Evolutionary conservation across 345 rosid species (phyloP).

Genomic region (Eucalyptus regnans): DNA sequence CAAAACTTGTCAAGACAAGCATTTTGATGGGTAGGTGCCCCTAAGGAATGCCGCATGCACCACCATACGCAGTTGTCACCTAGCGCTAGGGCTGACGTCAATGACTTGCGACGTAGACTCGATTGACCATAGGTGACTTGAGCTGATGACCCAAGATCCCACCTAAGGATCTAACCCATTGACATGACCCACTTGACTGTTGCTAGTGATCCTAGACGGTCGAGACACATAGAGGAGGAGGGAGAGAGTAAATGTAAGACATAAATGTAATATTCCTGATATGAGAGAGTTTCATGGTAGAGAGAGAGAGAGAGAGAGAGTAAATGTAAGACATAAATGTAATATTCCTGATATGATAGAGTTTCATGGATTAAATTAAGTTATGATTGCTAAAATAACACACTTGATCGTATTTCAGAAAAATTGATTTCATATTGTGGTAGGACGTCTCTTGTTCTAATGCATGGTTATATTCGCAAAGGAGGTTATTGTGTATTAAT

Average conservation of each 20-base stretch:
- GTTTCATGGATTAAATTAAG: not conserved
- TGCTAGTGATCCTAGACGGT: no score
- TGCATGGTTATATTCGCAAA: not conserved
- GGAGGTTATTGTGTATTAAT: not conserved
- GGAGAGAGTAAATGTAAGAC: no score
- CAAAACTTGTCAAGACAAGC: not conserved
- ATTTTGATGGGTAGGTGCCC: not conserved
- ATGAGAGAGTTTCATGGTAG: no score
- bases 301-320: no score
- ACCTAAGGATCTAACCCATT: no score
- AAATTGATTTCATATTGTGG: not conserved
- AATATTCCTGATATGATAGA: no score
- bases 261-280: no score
- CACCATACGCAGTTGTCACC: not conserved
- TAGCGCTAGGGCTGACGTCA: not conserved
- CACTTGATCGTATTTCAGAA: not conserved
- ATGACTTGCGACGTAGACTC: not conserved
- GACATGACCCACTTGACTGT: no score
- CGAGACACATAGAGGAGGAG: no score
- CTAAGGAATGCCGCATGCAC: not conserved
- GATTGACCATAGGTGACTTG: not conserved
- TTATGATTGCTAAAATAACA: no score
- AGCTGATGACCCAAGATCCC: no score
- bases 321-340: no score
- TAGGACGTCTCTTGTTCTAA: not conserved